Evolutionary conservation across 306 rosid genomes (phyloP), one percentile per base, ranked within the genome.

Genomic region (Styphnolobium japonicum): DNA sequence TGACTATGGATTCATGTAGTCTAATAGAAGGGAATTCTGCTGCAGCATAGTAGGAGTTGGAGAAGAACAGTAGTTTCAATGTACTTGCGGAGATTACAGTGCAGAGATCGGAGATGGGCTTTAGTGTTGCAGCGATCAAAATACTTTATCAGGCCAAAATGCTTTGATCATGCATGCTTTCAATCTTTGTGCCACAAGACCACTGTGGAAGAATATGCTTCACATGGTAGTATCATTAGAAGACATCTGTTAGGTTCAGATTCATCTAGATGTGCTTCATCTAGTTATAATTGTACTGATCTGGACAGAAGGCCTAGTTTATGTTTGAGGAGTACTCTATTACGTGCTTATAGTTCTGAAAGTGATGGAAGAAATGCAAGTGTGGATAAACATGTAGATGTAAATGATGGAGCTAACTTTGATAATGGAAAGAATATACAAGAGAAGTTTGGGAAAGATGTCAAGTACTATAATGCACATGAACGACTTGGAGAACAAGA

Each of bases 291-390:
- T 77, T 81, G 61, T 77, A 46, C 70, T 64, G 76, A 72, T 84
- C 80, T 80, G 70, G 80, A 67, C 34, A 76, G 22, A 71, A 78
- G 81, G 70, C 74, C 62, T 31, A 71, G 64, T 67, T 56, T 86
- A 19, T 76, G 71, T 83, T 85, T 80, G 55, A 84, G 10, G 58
- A 68, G 84, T 79, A 78, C 80, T 65, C 96, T 82, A 81, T 64
- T 89, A 39, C 89, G 85, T 18, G 29, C 71, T 40, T 95, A 81
- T 80, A 95, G 99, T 79, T 92, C 99, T 22, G 90, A 89, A 79
- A 88, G 99, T 10, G 94, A 95, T 75, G 98, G 96, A 80, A 85
- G 97, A 75, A 88, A 88, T 83, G 89, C 97, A n/a, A 90, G 90
- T 42, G 97, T 90, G 85, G 87, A 87, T 76, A 88, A 90, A 53